Evolutionary conservation across 163 green algal genomes (phyloP), one percentile per base, ranked within the genome.

Genomic region (Trebouxia gelatinosa): DNA sequence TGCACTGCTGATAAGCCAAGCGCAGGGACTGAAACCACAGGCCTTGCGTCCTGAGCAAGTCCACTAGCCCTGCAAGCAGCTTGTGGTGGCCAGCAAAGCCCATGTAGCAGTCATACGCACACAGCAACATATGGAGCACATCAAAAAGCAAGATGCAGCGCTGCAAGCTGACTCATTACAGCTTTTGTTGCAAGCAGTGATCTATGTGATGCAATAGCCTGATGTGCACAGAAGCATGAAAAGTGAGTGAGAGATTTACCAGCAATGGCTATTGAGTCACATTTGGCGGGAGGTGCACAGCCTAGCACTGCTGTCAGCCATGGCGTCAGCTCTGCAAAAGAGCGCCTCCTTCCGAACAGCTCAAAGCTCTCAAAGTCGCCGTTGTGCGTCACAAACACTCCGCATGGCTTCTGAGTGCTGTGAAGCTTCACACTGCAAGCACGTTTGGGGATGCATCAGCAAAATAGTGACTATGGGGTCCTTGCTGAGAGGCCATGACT

Each of bases 331-430:
- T 70, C 62, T 48, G 32, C 62, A 46, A 17, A 50, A 32, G 62
- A 29, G 3, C 31, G 31, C 62, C 16, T 50, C 34, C 29, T 19
- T 1, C 62, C 62, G 31, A 70, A 70, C 32, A 70, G 34, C 9
- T 70, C 34, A 70, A 29, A 70, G 16, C 13, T 23, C 34, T 70
- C 62, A 50, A 70, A 70, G 3, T 70, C 62, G 11, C 62, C 62
- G 34, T 70, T 70, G 62, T 70, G 62, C 13, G 62, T 70, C 2
- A 70, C 62, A 4, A 50, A 70, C 1, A 70, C 29, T 3, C 62
- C 62, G 31, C n/a, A n/a, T n/a, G n/a, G n/a, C n/a, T n/a, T n/a
- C n/a, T n/a, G n/a, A n/a, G n/a, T n/a, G n/a, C n/a, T n/a, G n/a
- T n/a, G n/a, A n/a, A n/a, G n/a, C n/a, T n/a, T n/a, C n/a, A n/a